Evolutionary conservation across 2,329 filamentous ascomycete genomes (phyloP), one percentile per base, ranked within the genome.

Genomic region (Hirsutella rhossiliensis): DNA sequence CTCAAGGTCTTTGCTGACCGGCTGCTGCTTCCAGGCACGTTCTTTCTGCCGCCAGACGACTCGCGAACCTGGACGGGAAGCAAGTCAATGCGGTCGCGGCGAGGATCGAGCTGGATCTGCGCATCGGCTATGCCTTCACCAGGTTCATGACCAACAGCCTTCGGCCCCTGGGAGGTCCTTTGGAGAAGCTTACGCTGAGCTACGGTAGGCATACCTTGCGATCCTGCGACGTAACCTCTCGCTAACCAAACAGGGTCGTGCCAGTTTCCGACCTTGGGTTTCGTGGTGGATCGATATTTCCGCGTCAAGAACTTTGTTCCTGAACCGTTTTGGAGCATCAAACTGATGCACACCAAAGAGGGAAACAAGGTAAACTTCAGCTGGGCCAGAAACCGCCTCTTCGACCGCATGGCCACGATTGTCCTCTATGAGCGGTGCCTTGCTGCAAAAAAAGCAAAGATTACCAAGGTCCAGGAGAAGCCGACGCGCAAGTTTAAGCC

Each of bases 281-380:
- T 98, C 52, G 90, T 98, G 1, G 92, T 98, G 7, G 92, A 98
- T 62, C 80, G 90, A 40, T 98, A 97, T 61, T 87, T 95, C 54
- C 81, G 86, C 42, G 92, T 98, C 42, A 82, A 87, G 50, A 95
- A 94, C 54, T 98, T 98, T 61, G 80, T 92, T 1, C 84, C 90
- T 0, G 92, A 98, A 58, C 69, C 77, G 0, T 98, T 97, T 62
- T 98, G 92, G 92, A 76, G 76, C 47, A 94, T 98, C 68, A 90
- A 83, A 53, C 73, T 98, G 34, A 80, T 78, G 56, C 85, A 96
- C 55, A 75, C 71, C 37, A 82, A 86, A 42, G 82, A 95, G 32
- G 72, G 76, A 4, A 86, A 88, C 45, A 81, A 83, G 43, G 88
- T 92, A 49, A 80, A 78, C 44, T 97, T 98, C 58, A 77, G 71